Conservation (phyloP, 1,139 yeast genomes). For the Suhomyces choctaworum region DNA sequence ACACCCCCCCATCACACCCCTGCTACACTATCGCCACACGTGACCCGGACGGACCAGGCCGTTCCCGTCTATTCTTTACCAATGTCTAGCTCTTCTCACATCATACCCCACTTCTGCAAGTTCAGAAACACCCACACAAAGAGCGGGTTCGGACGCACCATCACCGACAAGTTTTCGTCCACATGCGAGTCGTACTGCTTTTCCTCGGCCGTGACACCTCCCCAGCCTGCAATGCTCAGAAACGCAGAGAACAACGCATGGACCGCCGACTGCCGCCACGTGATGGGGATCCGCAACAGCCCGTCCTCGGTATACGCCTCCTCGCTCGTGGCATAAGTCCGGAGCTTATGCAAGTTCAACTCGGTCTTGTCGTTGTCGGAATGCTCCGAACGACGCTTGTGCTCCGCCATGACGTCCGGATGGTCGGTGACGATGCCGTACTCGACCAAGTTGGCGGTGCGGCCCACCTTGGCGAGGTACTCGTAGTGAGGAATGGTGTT, state of each 20-base stretch:
- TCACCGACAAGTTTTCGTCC: slow-evolving; percentile 25
- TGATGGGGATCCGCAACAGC: slow-evolving; percentile 19
- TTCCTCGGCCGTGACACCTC: slow-evolving; percentile 24
- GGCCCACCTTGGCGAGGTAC: slow-evolving; percentile 34
- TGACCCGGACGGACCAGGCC: no score
- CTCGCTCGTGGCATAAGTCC: slow-evolving; percentile 10
- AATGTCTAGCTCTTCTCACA: slow-evolving; percentile 18
- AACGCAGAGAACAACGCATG: slow-evolving; percentile 21
- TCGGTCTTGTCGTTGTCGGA: slow-evolving; percentile 11
- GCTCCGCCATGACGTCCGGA: slow-evolving; percentile 45
- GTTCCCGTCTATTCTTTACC: no score
- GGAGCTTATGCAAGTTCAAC: slow-evolving; percentile 9
- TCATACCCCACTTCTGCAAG: slow-evolving; percentile 37
- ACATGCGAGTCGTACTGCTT: slow-evolving; percentile 26
- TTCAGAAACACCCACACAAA: slow-evolving; percentile 27
- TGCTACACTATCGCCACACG: no score
- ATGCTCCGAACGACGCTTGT: slow-evolving; percentile 11
- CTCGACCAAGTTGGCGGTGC: slow-evolving; percentile 27
- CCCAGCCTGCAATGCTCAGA: slow-evolving; percentile 15
- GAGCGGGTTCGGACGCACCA: slow-evolving; percentile 19
- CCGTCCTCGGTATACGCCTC: slow-evolving; percentile 16
- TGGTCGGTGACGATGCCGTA: slow-evolving; percentile 64
- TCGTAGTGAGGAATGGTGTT: slow-evolving; percentile 56
- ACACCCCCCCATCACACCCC: no score
- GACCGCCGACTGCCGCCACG: slow-evolving; percentile 24